Conservation (phyloP, 352 stramenopile species). For the Stramenopiles sp. region DNA sequence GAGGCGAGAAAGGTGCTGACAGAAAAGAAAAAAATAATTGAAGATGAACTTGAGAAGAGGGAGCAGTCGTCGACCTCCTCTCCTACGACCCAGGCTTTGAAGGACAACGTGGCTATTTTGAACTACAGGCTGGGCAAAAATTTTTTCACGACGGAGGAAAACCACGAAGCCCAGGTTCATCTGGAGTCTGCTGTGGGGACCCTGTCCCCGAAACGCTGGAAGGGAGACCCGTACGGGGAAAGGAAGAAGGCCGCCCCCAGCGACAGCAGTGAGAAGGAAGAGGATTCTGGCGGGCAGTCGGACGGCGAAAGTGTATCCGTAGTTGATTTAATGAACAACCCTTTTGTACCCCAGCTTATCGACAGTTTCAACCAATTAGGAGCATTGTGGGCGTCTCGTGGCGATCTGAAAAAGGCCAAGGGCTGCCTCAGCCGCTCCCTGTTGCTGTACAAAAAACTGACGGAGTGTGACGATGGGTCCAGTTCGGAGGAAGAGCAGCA, state of each 20-base stretch:
- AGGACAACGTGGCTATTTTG: background rate
- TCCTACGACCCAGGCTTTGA: background rate
- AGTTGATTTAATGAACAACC: background rate
- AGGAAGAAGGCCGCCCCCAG: no score
- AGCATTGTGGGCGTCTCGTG: background rate
- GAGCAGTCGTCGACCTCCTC: background rate
- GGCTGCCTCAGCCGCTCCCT: background rate
- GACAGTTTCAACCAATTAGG: background rate
- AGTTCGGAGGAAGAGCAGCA: background rate
- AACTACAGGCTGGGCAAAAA: background rate
- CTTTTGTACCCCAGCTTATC: background rate
- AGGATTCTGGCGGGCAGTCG: background rate
- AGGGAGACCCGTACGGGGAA: background rate
- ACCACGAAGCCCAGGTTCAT: background rate
- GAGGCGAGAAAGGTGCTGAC: background rate
- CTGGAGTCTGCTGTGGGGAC: background rate
- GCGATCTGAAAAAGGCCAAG: background rate
- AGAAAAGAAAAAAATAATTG: background rate
- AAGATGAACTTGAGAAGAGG: background rate
- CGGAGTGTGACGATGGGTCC: background rate
- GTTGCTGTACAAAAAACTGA: background rate
- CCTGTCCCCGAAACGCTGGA: background rate
- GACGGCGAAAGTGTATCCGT: background rate
- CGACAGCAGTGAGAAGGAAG: background rate
- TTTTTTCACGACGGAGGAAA: background rate